phyloP scores from a whole-genome alignment of 2,329 filamentous ascomycete species.

The Ophiostoma piceae region DNA sequence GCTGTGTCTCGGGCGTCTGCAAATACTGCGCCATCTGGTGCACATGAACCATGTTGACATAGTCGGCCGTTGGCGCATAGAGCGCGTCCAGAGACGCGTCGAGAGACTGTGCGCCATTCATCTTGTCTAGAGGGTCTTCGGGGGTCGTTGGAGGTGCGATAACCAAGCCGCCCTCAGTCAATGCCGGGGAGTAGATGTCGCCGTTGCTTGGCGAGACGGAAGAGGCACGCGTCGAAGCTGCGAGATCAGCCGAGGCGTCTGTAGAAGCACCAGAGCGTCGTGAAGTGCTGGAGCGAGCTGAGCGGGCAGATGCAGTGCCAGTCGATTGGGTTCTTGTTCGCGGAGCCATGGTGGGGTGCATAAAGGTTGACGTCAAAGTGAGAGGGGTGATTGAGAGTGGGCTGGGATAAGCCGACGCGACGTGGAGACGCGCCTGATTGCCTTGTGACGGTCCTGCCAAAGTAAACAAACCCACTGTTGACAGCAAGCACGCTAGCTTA shows the following conservation, averaged over 20 bases:
- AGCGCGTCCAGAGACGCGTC: slow-evolving; percentile 12
- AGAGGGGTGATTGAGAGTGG: background rate
- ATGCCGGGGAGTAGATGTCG: slow-evolving; percentile 16
- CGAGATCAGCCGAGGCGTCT: background rate
- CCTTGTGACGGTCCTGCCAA: background rate
- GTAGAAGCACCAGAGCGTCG: slow-evolving; percentile 20
- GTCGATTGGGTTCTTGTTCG: slow-evolving; percentile 21
- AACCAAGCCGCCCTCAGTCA: background rate
- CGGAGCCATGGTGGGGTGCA: slow-evolving; percentile 1
- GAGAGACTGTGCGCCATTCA: background rate
- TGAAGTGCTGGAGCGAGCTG: slow-evolving; percentile 17
- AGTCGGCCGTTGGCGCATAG: slow-evolving; percentile 14
- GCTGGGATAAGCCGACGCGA: background rate
- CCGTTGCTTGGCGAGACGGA: slow-evolving; percentile 16
- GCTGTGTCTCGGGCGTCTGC: slow-evolving; percentile 22
- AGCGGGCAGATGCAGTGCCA: slow-evolving; percentile 14
- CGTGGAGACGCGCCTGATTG: background rate
- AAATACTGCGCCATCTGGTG: slow-evolving; percentile 25
- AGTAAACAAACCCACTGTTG: background rate
- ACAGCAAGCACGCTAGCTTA: background rate
- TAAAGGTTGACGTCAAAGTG: background rate
- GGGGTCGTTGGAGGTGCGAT: slow-evolving; percentile 19
- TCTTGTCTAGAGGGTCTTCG: background rate
- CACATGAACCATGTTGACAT: slow-evolving; percentile 26
- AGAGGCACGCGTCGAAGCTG: slow-evolving; percentile 23